Evolutionary conservation across 257 asterid genomes (phyloP), one percentile per base, ranked within the genome.

Genomic region (Henckelia pumila): DNA sequence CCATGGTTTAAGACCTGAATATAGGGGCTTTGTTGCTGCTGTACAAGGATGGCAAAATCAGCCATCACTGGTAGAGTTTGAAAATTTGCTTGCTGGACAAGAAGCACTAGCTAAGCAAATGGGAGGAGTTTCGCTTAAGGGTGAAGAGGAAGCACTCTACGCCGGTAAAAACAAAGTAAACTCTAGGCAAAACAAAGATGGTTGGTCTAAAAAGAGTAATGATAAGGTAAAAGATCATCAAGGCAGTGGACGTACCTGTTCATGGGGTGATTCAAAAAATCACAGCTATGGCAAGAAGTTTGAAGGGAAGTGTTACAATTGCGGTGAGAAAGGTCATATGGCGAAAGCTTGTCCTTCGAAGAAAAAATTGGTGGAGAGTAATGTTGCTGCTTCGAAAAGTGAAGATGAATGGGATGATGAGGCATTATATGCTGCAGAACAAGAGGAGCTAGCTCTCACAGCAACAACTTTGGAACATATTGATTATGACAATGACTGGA

Each of bases 41-140:
- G 11, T 55, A 26, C 71, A 23, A 4, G 71, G 71, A 40, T 66
- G 58, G 71, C 44, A 28, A 57, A 66, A 21, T 24, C 55, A 64
- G 8, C 67, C 71, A 14, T 37, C 61, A 26, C 62, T 72, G n/a
- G 71, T 56, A 1, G 67, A 57, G 19, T 69, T 75, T 0, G 72
- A 75, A 9, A 75, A 57, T 69, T 59, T 69, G 52, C 59, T 69
- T 2, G 55, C 33, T 17, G 37, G 61, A 7, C 69, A 70, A 26
- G 76, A 75, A 66, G 73, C 61, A 0, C 3, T 75, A 32, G 69
- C 69, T 37, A 76, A 64, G 61, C 50, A 77, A 72, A 73, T 68
- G 64, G 59, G 21, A 26, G 30, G 66, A 58, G 33, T 23, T 10
- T 53, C 63, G 29, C 8, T 61, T 0, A 77, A 77, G 32, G 7